Base-by-base conservation (phyloP, 768 basidiomycete genomes). In the Terana coerulea region DNA sequence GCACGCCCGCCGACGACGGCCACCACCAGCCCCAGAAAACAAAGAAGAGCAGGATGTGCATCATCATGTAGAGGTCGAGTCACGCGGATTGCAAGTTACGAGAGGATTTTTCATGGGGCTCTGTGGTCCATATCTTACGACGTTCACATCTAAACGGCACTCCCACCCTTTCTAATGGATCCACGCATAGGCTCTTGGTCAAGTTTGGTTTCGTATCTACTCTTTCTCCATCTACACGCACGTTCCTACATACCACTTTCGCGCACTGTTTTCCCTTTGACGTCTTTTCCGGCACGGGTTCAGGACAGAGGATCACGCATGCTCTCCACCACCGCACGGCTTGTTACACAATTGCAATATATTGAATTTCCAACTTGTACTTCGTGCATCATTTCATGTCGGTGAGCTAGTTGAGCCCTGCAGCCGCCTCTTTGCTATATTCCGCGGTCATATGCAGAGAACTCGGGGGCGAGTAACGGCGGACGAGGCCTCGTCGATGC, bases 11-110 rank as follows among this genome's bases (percentile, higher is more conserved):
- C 42, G 55, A 57, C 43, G 31, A 46, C 8, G 45, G 45, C 47
- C 55, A 60, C 30, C 60, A 60, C 17, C 8, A 15, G 39, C 29
- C 17, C 51, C 51, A 52, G 25, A 26, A 51, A n/a, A 34, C 41
- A 30, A 48, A 57, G 41, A 58, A 52, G 54, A 36, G 49, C 33
- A 54, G 53, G 59, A 62, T 59, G 63, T 66, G 63, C 55, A 50
- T 60, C 31, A 61, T 66, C 37, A 64, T 64, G 63, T 66, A 58
- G 61, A 56, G 29, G 41, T 11, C 22, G 25, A 9, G 42, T 22
- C 30, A 33, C 29, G 28, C 30, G 45, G 30, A 19, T 34, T 46
- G 30, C 45, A 34, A n/a, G n/a, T 29, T 22, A n/a, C 29, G 45
- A 33, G 34, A 30, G 14, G 30, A 26, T 34, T 24, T 44, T 3